Evolutionary conservation across 2,329 filamentous ascomycete genomes (phyloP).

Genomic region (Eutypella sp.): DNA sequence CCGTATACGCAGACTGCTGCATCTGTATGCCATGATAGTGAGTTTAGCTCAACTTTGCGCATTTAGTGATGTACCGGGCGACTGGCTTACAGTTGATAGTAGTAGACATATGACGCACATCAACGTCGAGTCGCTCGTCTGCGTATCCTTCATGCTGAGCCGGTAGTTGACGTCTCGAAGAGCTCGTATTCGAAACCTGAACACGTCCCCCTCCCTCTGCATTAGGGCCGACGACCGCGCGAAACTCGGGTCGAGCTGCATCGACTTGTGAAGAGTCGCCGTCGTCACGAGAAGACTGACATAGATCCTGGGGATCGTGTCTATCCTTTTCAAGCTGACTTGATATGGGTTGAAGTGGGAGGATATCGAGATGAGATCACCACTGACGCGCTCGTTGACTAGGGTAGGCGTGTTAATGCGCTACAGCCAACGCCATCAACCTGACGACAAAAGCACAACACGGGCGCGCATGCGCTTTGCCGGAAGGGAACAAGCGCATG

Average conservation of each 20-base stretch:
- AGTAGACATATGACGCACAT: constrained; percentile 15
- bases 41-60: no score
- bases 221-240: constrained; percentile 2
- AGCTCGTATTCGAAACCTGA: constrained; percentile 9
- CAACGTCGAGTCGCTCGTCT: constrained; percentile 12
- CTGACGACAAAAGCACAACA: no score
- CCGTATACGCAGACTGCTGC: constrained; percentile 10
- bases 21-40: constrained; percentile 5
- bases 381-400: constrained; percentile 11
- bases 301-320: constrained; percentile 10
- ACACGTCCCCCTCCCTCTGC: constrained; percentile 8
- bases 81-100: constrained; percentile 10
- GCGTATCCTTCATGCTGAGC: constrained; percentile 7
- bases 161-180: constrained; percentile 10
- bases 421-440: no score
- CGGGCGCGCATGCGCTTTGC: neutral
- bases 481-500: no score
- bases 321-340: constrained; percentile 5
- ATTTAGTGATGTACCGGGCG: no score
- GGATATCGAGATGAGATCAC: constrained; percentile 8
- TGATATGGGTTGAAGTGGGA: constrained; percentile 12
- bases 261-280: constrained; percentile 8
- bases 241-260: constrained; percentile 7
- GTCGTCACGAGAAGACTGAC: constrained; percentile 9
- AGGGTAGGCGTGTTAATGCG: no score